These are phyloP conservation scores for Cyberlindnera bimundalis DNA, from an alignment of 805 yeast genomes.

Conservation along the genomic window DNA sequence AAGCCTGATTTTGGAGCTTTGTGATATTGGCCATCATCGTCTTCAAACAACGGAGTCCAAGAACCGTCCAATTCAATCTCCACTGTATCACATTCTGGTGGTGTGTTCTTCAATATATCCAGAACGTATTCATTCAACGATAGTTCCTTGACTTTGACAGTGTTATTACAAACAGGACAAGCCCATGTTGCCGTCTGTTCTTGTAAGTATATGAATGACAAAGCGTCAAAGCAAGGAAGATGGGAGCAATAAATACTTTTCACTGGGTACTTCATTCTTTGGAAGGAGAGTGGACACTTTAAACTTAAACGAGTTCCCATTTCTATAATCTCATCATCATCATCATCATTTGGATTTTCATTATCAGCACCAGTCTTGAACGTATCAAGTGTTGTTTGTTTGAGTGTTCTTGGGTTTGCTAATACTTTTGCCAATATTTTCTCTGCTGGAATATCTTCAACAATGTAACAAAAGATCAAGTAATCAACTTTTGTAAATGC, in stretches of 20 bases:
- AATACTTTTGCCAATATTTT: slow-evolving; percentile 40
- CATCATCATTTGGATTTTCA: slow-evolving; percentile 41
- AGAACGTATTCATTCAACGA: slow-evolving; percentile 71
- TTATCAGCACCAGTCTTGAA: slow-evolving; percentile 30
- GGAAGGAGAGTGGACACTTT: slow-evolving; percentile 75
- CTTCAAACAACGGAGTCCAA: slow-evolving; percentile 49
- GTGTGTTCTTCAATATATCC: slow-evolving; percentile 54
- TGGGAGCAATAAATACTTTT: slow-evolving; percentile 73
- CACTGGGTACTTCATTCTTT: slow-evolving; percentile 67
- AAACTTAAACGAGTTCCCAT: slow-evolving; percentile 64
- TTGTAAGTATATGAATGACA: slow-evolving; percentile 70
- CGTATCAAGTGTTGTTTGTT: slow-evolving; percentile 45
- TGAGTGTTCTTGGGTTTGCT: slow-evolving; percentile 49
- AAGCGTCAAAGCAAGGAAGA: slow-evolving; percentile 84
- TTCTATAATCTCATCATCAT: slow-evolving; percentile 70
- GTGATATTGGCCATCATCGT: slow-evolving; percentile 22
- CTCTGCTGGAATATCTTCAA: slow-evolving; percentile 43
- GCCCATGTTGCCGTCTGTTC: slow-evolving; percentile 79
- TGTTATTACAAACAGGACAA: slow-evolving; percentile 76
- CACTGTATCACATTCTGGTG: slow-evolving; percentile 58
- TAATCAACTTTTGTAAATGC: slow-evolving; percentile 52
- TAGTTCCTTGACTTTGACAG: slow-evolving; percentile 51
- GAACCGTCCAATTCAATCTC: slow-evolving; percentile 67
- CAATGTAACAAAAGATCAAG: slow-evolving; percentile 56
- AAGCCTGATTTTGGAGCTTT: neutral